Evolutionary conservation across 2,329 filamentous ascomycete species (phyloP).

Genomic region (Colletotrichum sidae): DNA sequence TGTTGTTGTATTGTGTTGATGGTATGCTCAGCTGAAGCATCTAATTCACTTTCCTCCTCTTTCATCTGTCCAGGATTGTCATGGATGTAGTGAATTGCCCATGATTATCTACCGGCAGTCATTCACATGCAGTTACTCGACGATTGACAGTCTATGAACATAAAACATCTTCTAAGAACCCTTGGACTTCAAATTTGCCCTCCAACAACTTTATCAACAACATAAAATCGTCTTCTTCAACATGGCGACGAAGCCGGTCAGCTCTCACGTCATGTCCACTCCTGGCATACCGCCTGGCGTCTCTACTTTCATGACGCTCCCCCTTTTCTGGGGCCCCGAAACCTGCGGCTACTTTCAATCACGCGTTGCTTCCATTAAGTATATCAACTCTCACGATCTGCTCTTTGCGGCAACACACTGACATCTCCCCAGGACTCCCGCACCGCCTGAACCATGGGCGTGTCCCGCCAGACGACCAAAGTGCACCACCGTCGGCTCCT

Average conservation of each 20-base stretch:
- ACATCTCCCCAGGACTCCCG: background rate
- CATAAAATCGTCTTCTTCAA: background rate
- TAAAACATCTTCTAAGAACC: background rate
- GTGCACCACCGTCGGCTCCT: conserved; percentile 20
- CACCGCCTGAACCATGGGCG: background rate
- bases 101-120: background rate
- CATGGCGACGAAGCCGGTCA: background rate
- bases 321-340: background rate
- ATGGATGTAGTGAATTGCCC: no score
- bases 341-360: conserved; percentile 17
- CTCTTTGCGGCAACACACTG: background rate
- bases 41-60: no score
- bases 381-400: fast-evolving
- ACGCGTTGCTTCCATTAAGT: background rate
- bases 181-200: background rate
- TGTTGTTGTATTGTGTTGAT: background rate
- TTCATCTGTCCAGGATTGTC: no score
- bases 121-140: background rate
- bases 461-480: background rate
- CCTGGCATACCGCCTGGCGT: background rate
- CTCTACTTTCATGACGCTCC: background rate
- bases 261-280: background rate
- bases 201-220: background rate
- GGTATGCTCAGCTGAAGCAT: background rate
- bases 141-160: no score